Base-by-base conservation (phyloP, 1,284 basidiomycete genomes). In the Heimioporus punctisporus region DNA sequence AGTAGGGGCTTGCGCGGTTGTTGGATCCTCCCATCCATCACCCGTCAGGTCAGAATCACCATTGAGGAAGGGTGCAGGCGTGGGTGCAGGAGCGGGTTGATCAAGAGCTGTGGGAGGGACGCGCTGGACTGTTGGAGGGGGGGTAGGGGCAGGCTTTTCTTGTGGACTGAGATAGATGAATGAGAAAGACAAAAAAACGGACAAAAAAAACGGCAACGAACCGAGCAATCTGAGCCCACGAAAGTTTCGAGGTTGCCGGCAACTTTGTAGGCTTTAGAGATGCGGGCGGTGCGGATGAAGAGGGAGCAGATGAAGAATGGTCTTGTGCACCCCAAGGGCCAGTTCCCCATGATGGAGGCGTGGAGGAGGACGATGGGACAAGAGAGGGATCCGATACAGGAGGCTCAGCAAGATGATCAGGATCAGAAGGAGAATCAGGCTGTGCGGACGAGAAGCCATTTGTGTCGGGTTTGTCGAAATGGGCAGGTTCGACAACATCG, bases 201-300 rank as follows among this genome's bases (percentile, higher is more conserved):
- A 54, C 21, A 40, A 39, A 50, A 44, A 21, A 28, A 47, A 23
- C 31, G 37, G 21, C 46, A 37, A 76, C 80, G 21, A 67, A 86
- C 89, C 84, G 77, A 60, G 90, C 89, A 68, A 92, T 79, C 64
- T 92, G 86, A 24, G 90, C 90, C 89, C 90, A 91, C 40, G 90
- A 90, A 54, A 88, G 70, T 73, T 90, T 90, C 14, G 86, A 83
- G 14, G 83, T 86, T 31, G 84, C 82, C 46, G 87, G 86, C 9
- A 78, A 76, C 72, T 84, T 90, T n/a, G 74, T 68, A 11, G 60
- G 65, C 56, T 73, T 74, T 28, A 62, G 56, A 3, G 62, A 59
- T 21, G 65, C 47, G 17, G 69, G 54, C 55, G 66, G 54, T 24
- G 63, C 59, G 41, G 66, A 48, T 11, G 62, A 49, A 19, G 63